A percentile compares a stretch with the other conserved stretches of the same genome.
These are phyloP conservation scores for Trichocomaceae sp. DNA, from an alignment of 2,329 filamentous ascomycete species.

Conservation along the genomic window DNA sequence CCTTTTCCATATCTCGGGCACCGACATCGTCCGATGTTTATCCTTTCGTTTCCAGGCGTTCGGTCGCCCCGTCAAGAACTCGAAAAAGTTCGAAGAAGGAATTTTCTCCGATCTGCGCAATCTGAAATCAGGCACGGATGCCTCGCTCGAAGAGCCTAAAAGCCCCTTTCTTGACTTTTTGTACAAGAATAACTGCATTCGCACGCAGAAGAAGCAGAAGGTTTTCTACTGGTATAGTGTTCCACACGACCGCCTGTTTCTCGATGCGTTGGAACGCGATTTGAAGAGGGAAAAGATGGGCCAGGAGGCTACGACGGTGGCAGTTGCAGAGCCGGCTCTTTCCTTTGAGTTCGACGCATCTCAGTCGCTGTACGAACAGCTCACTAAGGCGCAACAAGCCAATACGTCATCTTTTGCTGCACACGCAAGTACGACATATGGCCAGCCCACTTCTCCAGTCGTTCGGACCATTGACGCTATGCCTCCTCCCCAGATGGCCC, in stretches of 20 bases:
- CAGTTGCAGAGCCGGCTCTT: slow-evolving; percentile 91
- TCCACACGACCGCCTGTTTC: slow-evolving; percentile 91
- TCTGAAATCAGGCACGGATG: slow-evolving; percentile 95
- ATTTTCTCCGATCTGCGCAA: slow-evolving; percentile 99
- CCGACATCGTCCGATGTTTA: slow-evolving; percentile 95
- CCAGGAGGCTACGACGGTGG: slow-evolving; percentile 93
- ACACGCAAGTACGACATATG: slow-evolving; percentile 58
- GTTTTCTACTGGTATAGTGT: slow-evolving; percentile 99
- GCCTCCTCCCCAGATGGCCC: slow-evolving; percentile 75
- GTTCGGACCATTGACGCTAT: slow-evolving; percentile 84
- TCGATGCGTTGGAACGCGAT: slow-evolving; percentile 94
- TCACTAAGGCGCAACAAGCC: slow-evolving; percentile 98
- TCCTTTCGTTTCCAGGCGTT: slow-evolving; percentile 99
- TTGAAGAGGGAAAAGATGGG: slow-evolving; percentile 99
- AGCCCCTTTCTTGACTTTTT: slow-evolving; percentile 97
- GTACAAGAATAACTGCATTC: slow-evolving; percentile 99
- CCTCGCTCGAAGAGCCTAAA: slow-evolving; percentile 96
- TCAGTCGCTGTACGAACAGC: slow-evolving; percentile 96
- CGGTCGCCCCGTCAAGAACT: slow-evolving; percentile 96
- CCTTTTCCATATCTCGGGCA: slow-evolving; percentile 97
- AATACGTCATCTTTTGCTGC: slow-evolving; percentile 95
- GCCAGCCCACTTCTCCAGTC: slow-evolving; percentile 77
- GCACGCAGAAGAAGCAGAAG: slow-evolving; percentile 99
- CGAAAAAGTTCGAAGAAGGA: slow-evolving; percentile 99
- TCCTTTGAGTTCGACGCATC: slow-evolving; percentile 99